Evolutionary conservation across 1,139 yeast species (phyloP).

Genomic region (Pichia sp.): DNA sequence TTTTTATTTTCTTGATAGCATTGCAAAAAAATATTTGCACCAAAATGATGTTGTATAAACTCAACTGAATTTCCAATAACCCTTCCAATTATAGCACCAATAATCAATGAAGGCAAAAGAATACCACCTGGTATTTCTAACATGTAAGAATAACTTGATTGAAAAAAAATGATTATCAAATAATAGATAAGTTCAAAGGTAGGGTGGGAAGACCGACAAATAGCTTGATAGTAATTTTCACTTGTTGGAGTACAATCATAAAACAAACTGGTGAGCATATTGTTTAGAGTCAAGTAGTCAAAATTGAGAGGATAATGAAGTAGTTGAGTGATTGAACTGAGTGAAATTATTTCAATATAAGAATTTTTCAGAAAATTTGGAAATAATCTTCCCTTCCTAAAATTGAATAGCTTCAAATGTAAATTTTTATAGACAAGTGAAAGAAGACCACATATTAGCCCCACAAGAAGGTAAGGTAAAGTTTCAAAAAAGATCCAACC

Average conservation of each 20-base stretch:
- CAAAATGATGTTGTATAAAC: slow-evolving; percentile 37
- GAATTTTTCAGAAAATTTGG: slow-evolving; percentile 24
- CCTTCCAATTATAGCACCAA: slow-evolving; percentile 68
- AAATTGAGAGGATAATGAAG: slow-evolving; percentile 37
- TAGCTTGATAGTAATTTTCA: slow-evolving; percentile 6
- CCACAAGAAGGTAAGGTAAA: slow-evolving; percentile 60
- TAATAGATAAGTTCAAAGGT: slow-evolving; percentile 10
- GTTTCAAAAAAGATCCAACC: slow-evolving; percentile 69
- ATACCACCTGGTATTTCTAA: slow-evolving; percentile 68
- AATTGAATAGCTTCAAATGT: slow-evolving; percentile 38
- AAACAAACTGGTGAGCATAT: slow-evolving; percentile 11
- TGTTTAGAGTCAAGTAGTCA: slow-evolving; percentile 11
- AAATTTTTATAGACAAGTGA: slow-evolving; percentile 50
- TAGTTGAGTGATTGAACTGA: slow-evolving; percentile 46
- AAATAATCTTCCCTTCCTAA: slow-evolving; percentile 28
- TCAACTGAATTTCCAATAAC: slow-evolving; percentile 56
- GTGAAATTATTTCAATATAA: slow-evolving; percentile 37
- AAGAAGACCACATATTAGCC: slow-evolving; percentile 59
- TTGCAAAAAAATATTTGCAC: slow-evolving; percentile 37
- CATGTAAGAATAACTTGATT: slow-evolving; percentile 61
- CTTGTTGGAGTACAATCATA: slow-evolving; percentile 11
- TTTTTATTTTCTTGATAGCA: slow-evolving; percentile 38
- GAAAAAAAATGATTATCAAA: slow-evolving; percentile 22
- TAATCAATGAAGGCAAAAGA: slow-evolving; percentile 61
- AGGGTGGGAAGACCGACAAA: slow-evolving; percentile 9